Evolutionary conservation across 2,329 filamentous ascomycete species (phyloP), one percentile per base, ranked within the genome.

Genomic region (Penicillium sp.): DNA sequence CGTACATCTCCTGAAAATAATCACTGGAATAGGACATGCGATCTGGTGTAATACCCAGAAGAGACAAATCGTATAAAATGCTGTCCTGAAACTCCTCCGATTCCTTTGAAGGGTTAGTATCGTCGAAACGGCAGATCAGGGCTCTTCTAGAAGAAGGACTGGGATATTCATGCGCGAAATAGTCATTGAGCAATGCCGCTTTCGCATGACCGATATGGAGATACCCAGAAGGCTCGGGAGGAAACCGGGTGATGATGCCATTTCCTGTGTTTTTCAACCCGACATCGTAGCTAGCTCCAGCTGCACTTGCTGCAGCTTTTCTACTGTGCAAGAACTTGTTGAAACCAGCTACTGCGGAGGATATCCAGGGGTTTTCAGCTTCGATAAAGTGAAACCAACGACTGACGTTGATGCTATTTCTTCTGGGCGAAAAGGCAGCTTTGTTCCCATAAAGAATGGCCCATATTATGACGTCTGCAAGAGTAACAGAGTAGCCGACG

Each of bases 51-150:
- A 99, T 89, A 33, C 92, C 93, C 81, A 99, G 90, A 52, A 97
- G 81, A 52, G 47, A 16, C 28, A 50, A 11, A 24, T 23, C 18
- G 28, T 9, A 8, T 3, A 18, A 3, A 5, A 50, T 50, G 3
- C 28, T 23, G 4, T 40, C 16, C n/a, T 50, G 47, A 35, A 50
- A 50, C 5, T 35, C 30, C 71, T 93, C 86, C 79, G 96, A 97
- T 81, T 99, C 94, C 74, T 97, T 97, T 59, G 89, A 87, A 7
- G 94, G 94, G 76, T 99, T 99, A 58, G 94, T 99, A 70, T 99
- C 94, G 71, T 99, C 94, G 68, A 99, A 94, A 59, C 94, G 89
- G 48, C 97, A 84, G 59, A 95, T 86, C 65, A 99, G 81, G 66
- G 88, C 94, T 67, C 94, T n/a, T n/a, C n/a, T n/a, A n/a, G n/a